Evolutionary conservation across 73 alveolate genomes (phyloP).

Genomic region (Uronychia setigera): DNA sequence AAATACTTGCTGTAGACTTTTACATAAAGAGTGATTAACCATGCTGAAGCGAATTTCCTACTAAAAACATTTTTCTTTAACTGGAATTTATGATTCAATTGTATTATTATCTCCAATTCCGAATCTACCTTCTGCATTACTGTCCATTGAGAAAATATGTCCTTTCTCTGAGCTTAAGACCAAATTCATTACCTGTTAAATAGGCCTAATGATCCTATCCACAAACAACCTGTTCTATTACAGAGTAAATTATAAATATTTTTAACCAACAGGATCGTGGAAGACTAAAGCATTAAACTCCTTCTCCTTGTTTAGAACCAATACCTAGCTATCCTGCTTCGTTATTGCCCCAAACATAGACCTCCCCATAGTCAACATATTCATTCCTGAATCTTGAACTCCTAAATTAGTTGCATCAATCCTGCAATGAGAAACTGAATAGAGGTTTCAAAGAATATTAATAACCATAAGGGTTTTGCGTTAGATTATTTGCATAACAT

Average conservation of each 20-base stretch:
- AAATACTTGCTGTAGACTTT: no score
- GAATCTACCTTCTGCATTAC: constrained; percentile 58
- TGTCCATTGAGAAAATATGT: constrained; percentile 65
- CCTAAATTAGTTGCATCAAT: no score
- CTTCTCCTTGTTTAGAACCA: background rate
- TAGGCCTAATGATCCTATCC: constrained; percentile 50
- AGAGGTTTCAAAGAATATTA: no score
- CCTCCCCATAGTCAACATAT: no score
- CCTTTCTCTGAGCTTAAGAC: constrained; percentile 29
- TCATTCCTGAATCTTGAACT: no score
- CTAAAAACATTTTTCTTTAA: no score
- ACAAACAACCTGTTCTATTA: constrained; percentile 32
- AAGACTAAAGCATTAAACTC: background rate
- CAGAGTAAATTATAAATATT: no score
- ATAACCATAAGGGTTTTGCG: no score
- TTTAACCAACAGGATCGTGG: constrained; percentile 30
- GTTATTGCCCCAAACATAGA: background rate
- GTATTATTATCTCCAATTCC: constrained; percentile 39
- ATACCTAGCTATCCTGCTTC: background rate
- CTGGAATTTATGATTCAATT: no score
- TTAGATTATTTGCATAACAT: no score
- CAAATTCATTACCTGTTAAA: background rate
- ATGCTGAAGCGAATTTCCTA: constrained; percentile 36
- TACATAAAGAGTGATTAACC: constrained; percentile 44
- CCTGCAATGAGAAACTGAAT: no score